These are phyloP conservation scores for Nevesoporus exiguus DNA, from an alignment of 768 basidiomycete genomes.

Conservation along the genomic window DNA sequence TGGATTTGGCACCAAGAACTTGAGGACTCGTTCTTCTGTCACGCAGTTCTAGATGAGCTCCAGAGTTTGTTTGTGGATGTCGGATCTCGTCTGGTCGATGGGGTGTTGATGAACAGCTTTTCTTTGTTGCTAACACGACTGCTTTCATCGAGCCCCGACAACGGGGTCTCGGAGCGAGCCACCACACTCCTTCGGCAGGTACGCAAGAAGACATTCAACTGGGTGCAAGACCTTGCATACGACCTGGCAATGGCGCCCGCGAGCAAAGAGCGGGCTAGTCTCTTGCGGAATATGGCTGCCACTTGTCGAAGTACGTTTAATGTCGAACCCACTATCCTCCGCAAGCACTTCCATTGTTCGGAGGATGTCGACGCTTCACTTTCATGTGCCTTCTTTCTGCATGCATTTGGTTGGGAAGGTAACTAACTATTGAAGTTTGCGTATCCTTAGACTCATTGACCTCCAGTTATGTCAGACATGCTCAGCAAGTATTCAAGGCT, in stretches of 20 bases:
- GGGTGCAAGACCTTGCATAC: background rate
- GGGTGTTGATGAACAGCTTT: conserved; percentile 27
- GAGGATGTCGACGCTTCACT: background rate
- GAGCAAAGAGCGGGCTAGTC: background rate
- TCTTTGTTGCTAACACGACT: conserved; percentile 20
- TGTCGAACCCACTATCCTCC: background rate
- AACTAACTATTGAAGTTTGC: background rate
- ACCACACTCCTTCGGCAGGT: background rate
- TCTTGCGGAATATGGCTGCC: background rate
- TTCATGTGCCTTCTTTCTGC: background rate
- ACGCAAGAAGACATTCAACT: background rate
- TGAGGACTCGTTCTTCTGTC: background rate
- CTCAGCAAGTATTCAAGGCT: background rate
- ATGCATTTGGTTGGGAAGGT: background rate
- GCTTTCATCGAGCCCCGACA: background rate
- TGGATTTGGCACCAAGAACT: background rate
- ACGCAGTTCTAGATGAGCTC: background rate
- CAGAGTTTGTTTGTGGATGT: background rate
- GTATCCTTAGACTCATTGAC: too few species aligned
- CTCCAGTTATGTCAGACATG: too few species aligned
- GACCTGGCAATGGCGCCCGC: background rate
- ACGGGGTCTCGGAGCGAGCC: background rate
- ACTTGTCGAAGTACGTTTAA: background rate
- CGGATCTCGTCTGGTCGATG: conserved; percentile 23
- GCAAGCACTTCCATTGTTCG: background rate